Evolutionary conservation across 2,329 filamentous ascomycete species (phyloP).

Genomic region (Fusarium sp.): DNA sequence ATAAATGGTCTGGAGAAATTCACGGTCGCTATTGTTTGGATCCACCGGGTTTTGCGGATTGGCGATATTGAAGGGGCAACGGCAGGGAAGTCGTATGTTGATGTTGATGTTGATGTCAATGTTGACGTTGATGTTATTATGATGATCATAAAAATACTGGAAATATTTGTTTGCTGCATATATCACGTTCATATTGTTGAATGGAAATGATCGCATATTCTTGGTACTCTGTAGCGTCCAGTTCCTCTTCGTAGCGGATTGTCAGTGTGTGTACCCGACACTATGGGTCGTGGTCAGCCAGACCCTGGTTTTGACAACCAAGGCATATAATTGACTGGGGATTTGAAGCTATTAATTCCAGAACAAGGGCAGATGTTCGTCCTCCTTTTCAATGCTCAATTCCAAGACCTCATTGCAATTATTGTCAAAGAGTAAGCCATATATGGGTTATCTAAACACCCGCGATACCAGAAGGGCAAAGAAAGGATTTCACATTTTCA

Average conservation of each 20-base stretch:
- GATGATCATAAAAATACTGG: neutral
- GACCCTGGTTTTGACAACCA: neutral
- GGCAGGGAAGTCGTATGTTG: neutral
- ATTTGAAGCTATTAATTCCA: neutral
- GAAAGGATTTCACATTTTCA: too few relatives aligned
- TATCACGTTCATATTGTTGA: neutral
- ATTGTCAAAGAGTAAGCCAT: too few relatives aligned
- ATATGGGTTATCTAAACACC: too few relatives aligned
- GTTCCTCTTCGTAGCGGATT: neutral
- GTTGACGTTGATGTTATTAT: constrained; percentile 3
- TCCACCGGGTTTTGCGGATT: constrained; percentile 18
- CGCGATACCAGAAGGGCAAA: too few relatives aligned
- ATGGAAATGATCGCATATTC: neutral
- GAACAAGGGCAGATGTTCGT: neutral
- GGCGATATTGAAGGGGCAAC: constrained; percentile 43
- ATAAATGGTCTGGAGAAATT: constrained; percentile 26
- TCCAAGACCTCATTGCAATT: too few relatives aligned
- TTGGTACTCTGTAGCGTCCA: neutral
- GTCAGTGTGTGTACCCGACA: neutral
- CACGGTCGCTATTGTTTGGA: constrained; percentile 37
- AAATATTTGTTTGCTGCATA: neutral
- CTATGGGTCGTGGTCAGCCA: neutral
- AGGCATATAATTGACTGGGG: neutral
- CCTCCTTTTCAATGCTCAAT: too few relatives aligned
- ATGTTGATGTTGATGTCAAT: constrained; percentile 6